Conservation (phyloP, 2,329 filamentous ascomycete species). For the Penicillium olsonii region DNA sequence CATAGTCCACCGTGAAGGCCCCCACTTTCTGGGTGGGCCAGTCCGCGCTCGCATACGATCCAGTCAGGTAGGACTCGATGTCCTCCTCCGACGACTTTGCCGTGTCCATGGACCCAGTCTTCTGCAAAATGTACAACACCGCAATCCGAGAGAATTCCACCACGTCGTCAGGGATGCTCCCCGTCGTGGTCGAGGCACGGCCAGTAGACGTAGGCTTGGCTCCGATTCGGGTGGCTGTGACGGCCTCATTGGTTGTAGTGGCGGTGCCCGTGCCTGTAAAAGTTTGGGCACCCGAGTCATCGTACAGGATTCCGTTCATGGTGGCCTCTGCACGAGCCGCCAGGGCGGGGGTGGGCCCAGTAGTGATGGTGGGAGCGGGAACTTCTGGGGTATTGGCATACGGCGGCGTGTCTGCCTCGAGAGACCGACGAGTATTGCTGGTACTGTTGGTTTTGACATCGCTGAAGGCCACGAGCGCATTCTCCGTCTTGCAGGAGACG, state of each 20-base stretch:
- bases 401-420: slow-evolving; percentile 6
- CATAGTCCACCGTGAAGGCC: slow-evolving; percentile 38
- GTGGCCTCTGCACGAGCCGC: slow-evolving; percentile 32
- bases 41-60: slow-evolving; percentile 26
- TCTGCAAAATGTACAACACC: slow-evolving; percentile 45
- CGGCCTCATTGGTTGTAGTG: slow-evolving; percentile 18
- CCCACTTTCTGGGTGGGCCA: slow-evolving; percentile 22
- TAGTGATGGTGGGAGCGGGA: too few relatives aligned
- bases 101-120: slow-evolving; percentile 32
- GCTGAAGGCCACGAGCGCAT: slow-evolving; percentile 83
- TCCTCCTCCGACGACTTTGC: slow-evolving; percentile 31
- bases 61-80: slow-evolving; percentile 34
- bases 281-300: slow-evolving; percentile 18
- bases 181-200: neutral
- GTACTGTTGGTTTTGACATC: slow-evolving; percentile 42
- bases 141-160: slow-evolving; percentile 40
- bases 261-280: slow-evolving; percentile 26
- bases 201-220: neutral
- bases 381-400: neutral
- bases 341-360: slow-evolving; percentile 14
- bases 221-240: slow-evolving; percentile 11
- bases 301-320: slow-evolving; percentile 42
- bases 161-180: slow-evolving; percentile 21
- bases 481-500: slow-evolving; percentile 80
- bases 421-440: slow-evolving; percentile 31